phyloP scores from a whole-genome alignment of 768 basidiomycete genomes.

The Collybiopsis confluens region DNA sequence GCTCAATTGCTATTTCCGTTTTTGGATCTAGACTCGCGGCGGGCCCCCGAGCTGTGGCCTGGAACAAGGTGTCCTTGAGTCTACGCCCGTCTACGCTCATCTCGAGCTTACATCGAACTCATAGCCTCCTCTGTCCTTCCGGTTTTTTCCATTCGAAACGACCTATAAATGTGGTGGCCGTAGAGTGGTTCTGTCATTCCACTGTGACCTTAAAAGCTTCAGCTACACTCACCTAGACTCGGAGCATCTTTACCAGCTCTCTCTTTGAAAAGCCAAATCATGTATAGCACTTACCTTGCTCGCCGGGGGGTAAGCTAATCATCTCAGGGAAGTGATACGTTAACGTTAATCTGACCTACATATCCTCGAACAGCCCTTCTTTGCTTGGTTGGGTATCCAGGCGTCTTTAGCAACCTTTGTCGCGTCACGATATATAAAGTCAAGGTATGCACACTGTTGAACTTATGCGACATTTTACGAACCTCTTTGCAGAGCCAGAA shows the following conservation, averaged over 20 bases:
- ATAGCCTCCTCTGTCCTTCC: background rate
- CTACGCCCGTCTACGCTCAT: slow-evolving; percentile 2
- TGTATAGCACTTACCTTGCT: slow-evolving; percentile 4
- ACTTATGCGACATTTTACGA: no score
- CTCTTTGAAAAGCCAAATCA: background rate
- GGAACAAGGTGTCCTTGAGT: background rate
- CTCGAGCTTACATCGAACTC: slow-evolving; percentile 1
- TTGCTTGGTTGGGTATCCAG: background rate
- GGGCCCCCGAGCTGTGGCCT: background rate
- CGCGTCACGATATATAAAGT: background rate
- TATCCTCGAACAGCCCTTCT: background rate
- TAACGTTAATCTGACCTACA: no score
- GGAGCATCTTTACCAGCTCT: background rate
- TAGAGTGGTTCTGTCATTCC: background rate
- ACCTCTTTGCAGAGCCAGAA: no score
- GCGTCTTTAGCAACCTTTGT: background rate
- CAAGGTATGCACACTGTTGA: background rate
- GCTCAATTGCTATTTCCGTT: no score
- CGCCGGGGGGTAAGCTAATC: slow-evolving; percentile 1
- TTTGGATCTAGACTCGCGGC: no score
- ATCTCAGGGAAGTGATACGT: no score
- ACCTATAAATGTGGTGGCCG: background rate
- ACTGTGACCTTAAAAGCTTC: background rate
- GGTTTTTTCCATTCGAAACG: background rate
- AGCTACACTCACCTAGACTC: background rate